Evolutionary conservation across 129 eudicot species (phyloP), one percentile per base, ranked within the genome.

Genomic region (Centella asiatica): DNA sequence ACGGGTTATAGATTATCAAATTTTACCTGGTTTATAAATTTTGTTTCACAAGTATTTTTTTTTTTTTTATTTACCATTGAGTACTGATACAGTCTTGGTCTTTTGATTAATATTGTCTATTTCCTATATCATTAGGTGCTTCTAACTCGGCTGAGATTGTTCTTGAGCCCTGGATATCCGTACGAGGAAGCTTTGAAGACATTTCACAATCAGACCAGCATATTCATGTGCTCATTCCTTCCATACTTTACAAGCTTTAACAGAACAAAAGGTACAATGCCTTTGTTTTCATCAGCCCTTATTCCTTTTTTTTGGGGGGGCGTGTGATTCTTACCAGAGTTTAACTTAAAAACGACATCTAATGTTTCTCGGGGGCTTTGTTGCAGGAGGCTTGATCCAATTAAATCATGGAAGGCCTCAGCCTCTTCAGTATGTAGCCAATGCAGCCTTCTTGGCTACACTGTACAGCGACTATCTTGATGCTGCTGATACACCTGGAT

Each of bases 91-190:
- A 53, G 59, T 13, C 60, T 10, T n/a, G 3, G 28, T 29, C 19
- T 37, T 36, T 64, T 69, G 31, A 50, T 19, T 61, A 0, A 65
- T 60, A 39, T 39, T 8, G 17, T 44, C n/a, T 56, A 56, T 23
- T 64, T 52, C 50, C 67, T 49, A 23, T 60, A 12, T 52, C 18
- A 60, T 31, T 59, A 90, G 98, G 87, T 90, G 82, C 86, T 90
- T 58, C 71, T 90, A 29, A 90, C 85, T 56, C 95, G 98, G 20
- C 65, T 90, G 80, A 81, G 98, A 80, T 77, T 90, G 66, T 90
- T 90, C 76, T 27, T 90, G 54, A 83, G 94, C 77, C 98, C 98
- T 34, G 98, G 98, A 20, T 90, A 83, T 68, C 98, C 98, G 4
- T 90, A 90, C 34, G 95, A 84, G 73, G 89, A 88, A 46, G 85